Percentiles rank a stretch among this genome's conserved stretches.
phyloP scores from a whole-genome alignment of 139 green algal genomes.

The Medakamo hakoo region DNA sequence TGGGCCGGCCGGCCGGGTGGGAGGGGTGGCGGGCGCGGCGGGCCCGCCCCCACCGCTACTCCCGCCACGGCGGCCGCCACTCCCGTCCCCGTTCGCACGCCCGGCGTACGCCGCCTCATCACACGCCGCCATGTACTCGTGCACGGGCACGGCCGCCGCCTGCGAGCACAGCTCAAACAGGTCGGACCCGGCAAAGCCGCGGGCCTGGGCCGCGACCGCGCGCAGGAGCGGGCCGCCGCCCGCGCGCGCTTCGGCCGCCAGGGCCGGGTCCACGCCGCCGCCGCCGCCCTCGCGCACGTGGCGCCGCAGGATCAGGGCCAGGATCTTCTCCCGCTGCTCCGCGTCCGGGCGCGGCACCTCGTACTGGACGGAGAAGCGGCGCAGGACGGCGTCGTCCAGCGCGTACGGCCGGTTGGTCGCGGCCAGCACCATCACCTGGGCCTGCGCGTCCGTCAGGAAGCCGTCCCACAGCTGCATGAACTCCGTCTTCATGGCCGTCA shows the following conservation, averaged over 20 bases:
- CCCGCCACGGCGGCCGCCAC: no score
- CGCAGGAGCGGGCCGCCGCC: constrained; percentile 7
- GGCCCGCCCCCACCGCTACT: not conserved
- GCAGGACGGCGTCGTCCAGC: constrained; percentile 56
- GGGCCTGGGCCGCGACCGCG: constrained; percentile 32
- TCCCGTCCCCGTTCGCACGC: no score
- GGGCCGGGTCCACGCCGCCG: constrained; percentile 6
- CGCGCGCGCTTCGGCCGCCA: constrained; percentile 4
- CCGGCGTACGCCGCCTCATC: no score
- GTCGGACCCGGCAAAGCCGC: constrained; percentile 63
- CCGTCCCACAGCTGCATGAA: constrained; percentile 96
- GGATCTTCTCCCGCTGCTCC: constrained; percentile 40
- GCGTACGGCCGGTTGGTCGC: constrained; percentile 70
- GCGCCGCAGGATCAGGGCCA: constrained; percentile 26
- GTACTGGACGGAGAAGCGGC: constrained; percentile 54
- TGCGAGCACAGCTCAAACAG: constrained; percentile 57
- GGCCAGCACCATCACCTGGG: constrained; percentile 64
- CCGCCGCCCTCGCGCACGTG: constrained; percentile 12
- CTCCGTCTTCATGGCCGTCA: constrained; percentile 77
- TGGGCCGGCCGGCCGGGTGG: no score
- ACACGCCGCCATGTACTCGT: constrained; percentile 21
- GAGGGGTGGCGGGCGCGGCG: no score
- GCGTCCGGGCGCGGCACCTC: constrained; percentile 42
- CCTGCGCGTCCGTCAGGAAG: constrained; percentile 43
- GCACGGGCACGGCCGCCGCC: constrained; percentile 33